Evolutionary conservation across 306 rosid genomes (phyloP), one percentile per base, ranked within the genome.

Genomic region (Cucurbita pepo): DNA sequence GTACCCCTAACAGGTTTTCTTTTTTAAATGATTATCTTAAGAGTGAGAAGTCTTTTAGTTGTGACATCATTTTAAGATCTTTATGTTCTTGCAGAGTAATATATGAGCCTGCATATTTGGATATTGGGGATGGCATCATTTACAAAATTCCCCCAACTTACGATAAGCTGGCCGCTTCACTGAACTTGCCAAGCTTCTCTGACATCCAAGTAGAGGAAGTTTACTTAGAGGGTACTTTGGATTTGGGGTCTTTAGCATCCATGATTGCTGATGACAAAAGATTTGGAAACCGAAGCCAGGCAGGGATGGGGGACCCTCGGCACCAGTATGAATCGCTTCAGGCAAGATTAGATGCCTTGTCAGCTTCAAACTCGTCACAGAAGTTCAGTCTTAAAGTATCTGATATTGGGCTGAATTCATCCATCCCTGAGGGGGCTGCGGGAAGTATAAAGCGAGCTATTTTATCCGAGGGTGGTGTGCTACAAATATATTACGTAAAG

Each of bases 341-440:
- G 76, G 92, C 86, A 64, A 92, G 91, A 57, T 75, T 95, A 62
- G 86, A 85, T 85, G 84, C 81, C 76, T 72, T 75, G 58, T 67
- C 89, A 75, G 79, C 88, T 59, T 89, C 97, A 72, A 83, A 86
- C 65, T 85, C 89, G 0, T 56, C 92, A 73, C 88, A 84, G 69
- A 87, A 84, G 55, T 95, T 95, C 84, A 78, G 85, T 79, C 88
- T 95, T 72, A 86, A 86, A 84, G 79, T 95, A 51, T 88, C 97
- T 38, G 90, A 95, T 77, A 74, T 71, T 79, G 90, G 67, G 66
- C 80, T 90, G 79, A 80, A 82, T 84, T 91, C 97, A 50, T 88
- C 92, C 79, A 85, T 95, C 78, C 97, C 95, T 5, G 99, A 95
- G 83, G 99, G 99, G 79, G 99, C 99, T 22, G 97, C 99, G 40